Conservation (phyloP, 2,329 filamentous ascomycete species). For the Stachybotrys elegans region DNA sequence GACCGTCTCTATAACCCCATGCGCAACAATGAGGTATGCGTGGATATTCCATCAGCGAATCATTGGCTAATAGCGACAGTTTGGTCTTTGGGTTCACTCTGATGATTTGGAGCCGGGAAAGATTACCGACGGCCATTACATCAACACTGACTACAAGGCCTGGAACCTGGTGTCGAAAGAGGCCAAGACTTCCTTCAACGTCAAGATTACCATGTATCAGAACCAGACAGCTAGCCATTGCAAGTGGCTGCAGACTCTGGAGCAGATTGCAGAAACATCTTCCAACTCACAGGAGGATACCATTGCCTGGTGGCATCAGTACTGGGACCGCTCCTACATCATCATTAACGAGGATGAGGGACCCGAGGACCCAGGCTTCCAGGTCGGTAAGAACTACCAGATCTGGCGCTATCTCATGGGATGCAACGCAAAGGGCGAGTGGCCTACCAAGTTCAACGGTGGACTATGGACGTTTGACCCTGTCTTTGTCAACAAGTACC, state of each 20-base stretch:
- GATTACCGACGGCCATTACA: conserved; percentile 2
- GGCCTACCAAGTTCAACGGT: conserved; percentile 7
- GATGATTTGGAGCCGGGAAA: conserved; percentile 4
- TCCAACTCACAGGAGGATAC: neutral
- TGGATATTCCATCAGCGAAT: neutral
- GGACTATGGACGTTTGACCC: conserved; percentile 7
- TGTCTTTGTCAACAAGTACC: conserved; percentile 4
- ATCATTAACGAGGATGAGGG: conserved; percentile 6
- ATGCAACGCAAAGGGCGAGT: conserved; percentile 6
- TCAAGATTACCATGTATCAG: conserved; percentile 5
- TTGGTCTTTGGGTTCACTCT: conserved; percentile 5
- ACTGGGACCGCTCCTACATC: conserved; percentile 6
- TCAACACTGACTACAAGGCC: conserved; percentile 4
- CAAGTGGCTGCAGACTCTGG: conserved; percentile 1
- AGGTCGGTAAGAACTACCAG: conserved; percentile 7
- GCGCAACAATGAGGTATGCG: conserved; percentile 5
- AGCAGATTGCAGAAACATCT: neutral
- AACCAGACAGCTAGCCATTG: conserved; percentile 3
- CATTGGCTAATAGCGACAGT: neutral
- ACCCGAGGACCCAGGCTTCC: conserved; percentile 3
- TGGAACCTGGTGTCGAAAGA: conserved; percentile 2
- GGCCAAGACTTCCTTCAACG: conserved; percentile 2
- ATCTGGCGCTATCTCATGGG: conserved; percentile 7
- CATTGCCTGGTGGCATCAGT: conserved; percentile 6
- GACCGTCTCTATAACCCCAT: conserved; percentile 6